Evolutionary conservation across 2,329 filamentous ascomycete species (phyloP), one percentile per base, ranked within the genome.

Genomic region (Hypomyces rosellus): DNA sequence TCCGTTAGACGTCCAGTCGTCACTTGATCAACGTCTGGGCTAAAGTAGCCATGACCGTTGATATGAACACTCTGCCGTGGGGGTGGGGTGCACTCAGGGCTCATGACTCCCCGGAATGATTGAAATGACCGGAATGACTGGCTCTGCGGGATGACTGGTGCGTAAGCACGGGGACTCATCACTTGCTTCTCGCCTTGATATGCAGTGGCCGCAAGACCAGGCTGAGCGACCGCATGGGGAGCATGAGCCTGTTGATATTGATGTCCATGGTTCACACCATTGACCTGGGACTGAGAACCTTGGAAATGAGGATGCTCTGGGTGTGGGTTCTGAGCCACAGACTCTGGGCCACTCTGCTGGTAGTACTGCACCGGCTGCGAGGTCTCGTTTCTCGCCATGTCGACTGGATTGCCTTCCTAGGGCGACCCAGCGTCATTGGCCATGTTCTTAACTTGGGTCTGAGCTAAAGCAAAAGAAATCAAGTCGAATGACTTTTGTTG

Each of bases 1-100:
- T 73, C 72, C 0, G 69, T 71, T 45, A 66, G 60, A 34, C 55
- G 57, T 3, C 60, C 53, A 11, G 25, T 34, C 12, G 48, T 34
- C 11, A 36, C 7, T 1, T 25, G 40, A 12, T 34, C 37, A 25
- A 50, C 34, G 2, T 50, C 52, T 3, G 57, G 54, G 37, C 54
- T 56, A 34, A 51, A 50, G 11, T 50, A 50, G 11, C 45, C 34
- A 12, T 42, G 22, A 1, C 33, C 47, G 18, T 39, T 41, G 2
- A 38, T 25, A 13, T 36, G 12, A 16, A 7, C 49, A 25, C 52
- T 49, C 4, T 33, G 49, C 36, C 48, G 22, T 8, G 46, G 41
- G 5, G 38, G 43, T 9, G 39, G n/a, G 5, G 45, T 38, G 7
- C 22, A 36, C 2, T 42, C 25, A 13, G 47, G 42, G 38, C 45